Evolutionary conservation across 176 grass and related monocot species (phyloP), one percentile per base, ranked within the genome.

Genomic region (Pontederia crassipes): DNA sequence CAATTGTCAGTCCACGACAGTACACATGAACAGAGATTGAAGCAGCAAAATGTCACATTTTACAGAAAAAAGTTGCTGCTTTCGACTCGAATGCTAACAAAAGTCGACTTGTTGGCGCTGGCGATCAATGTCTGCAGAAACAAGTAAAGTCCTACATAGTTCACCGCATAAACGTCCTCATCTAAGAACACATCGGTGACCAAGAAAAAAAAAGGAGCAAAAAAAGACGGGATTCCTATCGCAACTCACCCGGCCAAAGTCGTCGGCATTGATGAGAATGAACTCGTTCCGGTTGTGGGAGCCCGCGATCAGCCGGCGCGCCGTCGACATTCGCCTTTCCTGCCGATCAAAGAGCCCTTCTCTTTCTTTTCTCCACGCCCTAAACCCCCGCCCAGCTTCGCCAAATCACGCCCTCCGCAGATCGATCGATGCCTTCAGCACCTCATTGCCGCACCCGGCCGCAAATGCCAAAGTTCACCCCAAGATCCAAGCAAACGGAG

Each of bases 211-310:
- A 76, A 49, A 69, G 28, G 59, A 53, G 52, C 28, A 3, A 61
- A 6, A 4, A 54, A 49, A 52, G 20, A 50, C 7, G 17, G 14
- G 9, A 46, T 12, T n/a, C 68, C 17, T 49, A 57, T 60, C 18
- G 20, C 6, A 48, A 58, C 72, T 71, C 66, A 77, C 79, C 68
- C 48, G 76, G 40, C 45, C 75, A 26, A 47, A 53, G 62, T 82
- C 79, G 55, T 82, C 79, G 27, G 79, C 79, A 82, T 73, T 77
- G 55, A 82, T 58, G 49, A 82, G 61, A 32, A 82, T 49, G 59
- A 82, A 66, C 70, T 82, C 73, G 67, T 73, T 70, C 55, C 68
- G 55, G 40, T 70, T 70, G 46, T 68, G 67, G 1, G 79, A 76
- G 11, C 79, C 79, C 26, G 79, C 64, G 32, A 82, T 74, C 10